These are phyloP conservation scores for Sporisorium exsertum DNA, from an alignment of 1,284 basidiomycete species.

Conservation along the genomic window DNA sequence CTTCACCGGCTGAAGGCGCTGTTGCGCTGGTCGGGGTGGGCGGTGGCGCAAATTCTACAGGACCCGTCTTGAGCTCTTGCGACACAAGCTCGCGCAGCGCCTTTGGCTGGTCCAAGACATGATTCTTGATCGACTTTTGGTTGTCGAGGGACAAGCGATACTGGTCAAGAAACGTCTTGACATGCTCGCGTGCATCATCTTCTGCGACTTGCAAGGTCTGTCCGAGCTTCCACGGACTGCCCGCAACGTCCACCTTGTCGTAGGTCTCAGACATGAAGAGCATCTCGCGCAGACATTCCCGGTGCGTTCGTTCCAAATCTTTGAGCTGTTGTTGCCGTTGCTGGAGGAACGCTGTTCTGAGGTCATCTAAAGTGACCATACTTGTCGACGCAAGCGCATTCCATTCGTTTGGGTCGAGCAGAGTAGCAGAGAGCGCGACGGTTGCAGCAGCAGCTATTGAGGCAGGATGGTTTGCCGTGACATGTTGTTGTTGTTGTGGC, in stretches of 20 bases:
- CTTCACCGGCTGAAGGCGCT: conserved; percentile 28
- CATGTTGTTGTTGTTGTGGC: conserved; percentile 12
- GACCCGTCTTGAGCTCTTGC: conserved; percentile 34
- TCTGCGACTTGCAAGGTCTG: conserved; percentile 34
- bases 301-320: conserved; percentile 33
- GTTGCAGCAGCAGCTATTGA: conserved; percentile 49
- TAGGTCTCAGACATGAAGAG: conserved; percentile 48
- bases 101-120: conserved; percentile 35
- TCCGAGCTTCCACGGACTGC: conserved; percentile 47
- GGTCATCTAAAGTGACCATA: conserved; percentile 50
- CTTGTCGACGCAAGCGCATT: conserved; percentile 50
- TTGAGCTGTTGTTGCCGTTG: conserved; percentile 42
- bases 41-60: conserved; percentile 41
- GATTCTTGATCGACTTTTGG: conserved; percentile 27
- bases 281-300: conserved; percentile 38
- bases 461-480: conserved; percentile 45
- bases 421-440: conserved; percentile 40
- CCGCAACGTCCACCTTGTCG: conserved; percentile 34
- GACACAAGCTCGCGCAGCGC: conserved; percentile 31
- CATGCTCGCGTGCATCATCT: conserved; percentile 29
- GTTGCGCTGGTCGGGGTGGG: conserved; percentile 41
- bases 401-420: conserved; percentile 52
- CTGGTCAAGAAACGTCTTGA: conserved; percentile 26
- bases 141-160: conserved; percentile 32
- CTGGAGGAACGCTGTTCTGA: conserved; percentile 39